These are phyloP conservation scores for Lachnellula suecica DNA, from an alignment of 2,329 filamentous ascomycete genomes.

Conservation along the genomic window DNA sequence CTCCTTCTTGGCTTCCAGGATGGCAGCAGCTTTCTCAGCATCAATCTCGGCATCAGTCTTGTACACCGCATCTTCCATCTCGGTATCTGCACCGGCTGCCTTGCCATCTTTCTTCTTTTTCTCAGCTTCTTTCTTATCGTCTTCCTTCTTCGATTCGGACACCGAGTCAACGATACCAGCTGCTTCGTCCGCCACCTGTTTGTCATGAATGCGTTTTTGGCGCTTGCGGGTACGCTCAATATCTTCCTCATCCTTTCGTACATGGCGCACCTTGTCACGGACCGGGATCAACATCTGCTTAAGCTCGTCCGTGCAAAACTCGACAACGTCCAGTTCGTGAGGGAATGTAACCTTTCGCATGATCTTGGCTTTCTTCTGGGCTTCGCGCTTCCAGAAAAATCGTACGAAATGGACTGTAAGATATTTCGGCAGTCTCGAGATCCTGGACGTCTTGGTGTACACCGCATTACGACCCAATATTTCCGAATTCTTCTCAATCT, in stretches of 20 bases:
- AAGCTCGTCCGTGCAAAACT: conserved; percentile 92
- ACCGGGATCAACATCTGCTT: conserved; percentile 82
- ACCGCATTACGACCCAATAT: conserved; percentile 73
- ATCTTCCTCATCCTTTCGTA: conserved; percentile 93
- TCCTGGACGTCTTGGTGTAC: conserved; percentile 90
- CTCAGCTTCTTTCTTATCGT: conserved; percentile 49
- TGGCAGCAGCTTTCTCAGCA: conserved; percentile 73
- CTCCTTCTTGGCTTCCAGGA: conserved; percentile 84
- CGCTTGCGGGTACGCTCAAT: conserved; percentile 89
- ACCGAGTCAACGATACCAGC: conserved; percentile 45
- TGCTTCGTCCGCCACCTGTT: conserved; percentile 47
- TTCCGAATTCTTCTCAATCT: conserved; percentile 86
- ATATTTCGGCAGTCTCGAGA: conserved; percentile 89
- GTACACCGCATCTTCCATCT: conserved; percentile 62
- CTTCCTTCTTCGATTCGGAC: conserved; percentile 43
- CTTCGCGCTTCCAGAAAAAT: conserved; percentile 96
- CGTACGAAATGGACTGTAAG: conserved; percentile 96
- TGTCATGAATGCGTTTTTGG: conserved; percentile 66
- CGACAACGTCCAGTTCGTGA: conserved; percentile 85
- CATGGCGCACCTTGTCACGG: conserved; percentile 93
- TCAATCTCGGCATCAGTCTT: conserved; percentile 96
- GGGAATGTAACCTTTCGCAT: conserved; percentile 99
- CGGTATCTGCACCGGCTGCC: conserved; percentile 64
- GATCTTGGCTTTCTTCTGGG: conserved; percentile 98
- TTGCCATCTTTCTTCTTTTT: conserved; percentile 40